These are phyloP conservation scores for Aspergillus caelatus DNA, from an alignment of 2,329 filamentous ascomycete genomes.

Conservation along the genomic window DNA sequence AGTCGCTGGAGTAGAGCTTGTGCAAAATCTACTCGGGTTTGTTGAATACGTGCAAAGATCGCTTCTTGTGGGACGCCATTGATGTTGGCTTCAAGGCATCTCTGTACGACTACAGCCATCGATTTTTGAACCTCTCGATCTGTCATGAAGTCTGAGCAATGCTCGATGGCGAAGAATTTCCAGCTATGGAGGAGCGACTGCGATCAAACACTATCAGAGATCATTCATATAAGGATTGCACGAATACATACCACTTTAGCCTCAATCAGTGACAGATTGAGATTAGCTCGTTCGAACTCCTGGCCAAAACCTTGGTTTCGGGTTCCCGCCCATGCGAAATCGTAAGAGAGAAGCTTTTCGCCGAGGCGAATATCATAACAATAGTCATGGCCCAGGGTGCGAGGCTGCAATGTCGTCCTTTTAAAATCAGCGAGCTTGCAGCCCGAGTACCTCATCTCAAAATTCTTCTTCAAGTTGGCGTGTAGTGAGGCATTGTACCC, in stretches of 20 bases:
- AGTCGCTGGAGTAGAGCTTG: constrained; percentile 81
- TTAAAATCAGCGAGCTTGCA: constrained; percentile 79
- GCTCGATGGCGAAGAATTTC: constrained; percentile 83
- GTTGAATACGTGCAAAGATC: constrained; percentile 78
- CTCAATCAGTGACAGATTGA: constrained; percentile 89
- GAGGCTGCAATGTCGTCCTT: constrained; percentile 67
- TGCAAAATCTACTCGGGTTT: constrained; percentile 76
- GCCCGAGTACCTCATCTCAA: constrained; percentile 74
- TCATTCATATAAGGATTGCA: not conserved
- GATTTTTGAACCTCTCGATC: constrained; percentile 64
- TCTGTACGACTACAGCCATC: constrained; percentile 73
- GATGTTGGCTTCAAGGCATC: constrained; percentile 79
- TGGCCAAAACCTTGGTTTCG: constrained; percentile 73
- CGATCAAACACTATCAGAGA: constrained; percentile 27
- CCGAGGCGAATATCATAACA: constrained; percentile 83
- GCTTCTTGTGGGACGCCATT: constrained; percentile 71
- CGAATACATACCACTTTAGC: constrained; percentile 72
- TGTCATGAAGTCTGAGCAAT: constrained; percentile 66
- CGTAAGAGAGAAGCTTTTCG: constrained; percentile 73
- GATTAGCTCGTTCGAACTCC: constrained; percentile 84
- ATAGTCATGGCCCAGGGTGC: constrained; percentile 72
- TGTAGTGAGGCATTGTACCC: constrained; percentile 89
- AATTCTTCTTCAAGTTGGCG: constrained; percentile 80
- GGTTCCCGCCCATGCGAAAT: constrained; percentile 73
- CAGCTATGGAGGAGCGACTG: constrained; percentile 83